phyloP scores from a whole-genome alignment of 1,284 basidiomycete genomes.

The Cutaneotrichosporon curvatum region DNA sequence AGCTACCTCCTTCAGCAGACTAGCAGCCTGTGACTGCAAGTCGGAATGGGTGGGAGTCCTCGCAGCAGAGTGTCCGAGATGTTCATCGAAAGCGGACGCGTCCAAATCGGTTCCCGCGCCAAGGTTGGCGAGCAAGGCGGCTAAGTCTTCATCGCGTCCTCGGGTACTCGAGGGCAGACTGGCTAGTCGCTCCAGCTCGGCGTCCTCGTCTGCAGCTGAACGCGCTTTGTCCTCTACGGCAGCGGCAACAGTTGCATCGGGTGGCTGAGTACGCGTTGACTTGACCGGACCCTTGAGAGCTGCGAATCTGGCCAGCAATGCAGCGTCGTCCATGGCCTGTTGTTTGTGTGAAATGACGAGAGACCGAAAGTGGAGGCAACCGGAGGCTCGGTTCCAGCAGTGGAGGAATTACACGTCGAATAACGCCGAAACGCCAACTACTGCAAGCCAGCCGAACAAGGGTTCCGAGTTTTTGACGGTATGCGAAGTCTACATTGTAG shows the following conservation, averaged over 20 bases:
- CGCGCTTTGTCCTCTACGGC: background rate
- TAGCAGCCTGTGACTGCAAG: background rate
- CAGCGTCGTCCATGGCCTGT: constrained; percentile 5
- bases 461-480: too few relatives aligned
- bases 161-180: constrained; percentile 7
- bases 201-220: constrained; percentile 17
- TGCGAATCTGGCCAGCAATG: constrained; percentile 1
- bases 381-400: background rate
- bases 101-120: constrained; percentile 1
- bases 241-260: too few relatives aligned
- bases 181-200: constrained; percentile 26
- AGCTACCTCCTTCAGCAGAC: background rate
- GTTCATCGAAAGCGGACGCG: background rate
- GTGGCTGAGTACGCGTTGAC: too few relatives aligned
- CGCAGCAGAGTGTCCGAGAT: too few relatives aligned
- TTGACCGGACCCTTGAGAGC: constrained; percentile 1
- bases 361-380: background rate
- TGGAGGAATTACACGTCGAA: background rate
- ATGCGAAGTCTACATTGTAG: too few relatives aligned
- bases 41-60: background rate
- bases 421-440: background rate
- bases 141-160: constrained; percentile 13
- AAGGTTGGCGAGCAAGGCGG: constrained; percentile 16
- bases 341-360: too few relatives aligned
- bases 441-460: too few relatives aligned